These are phyloP conservation scores for Coprinopsis cinerea DNA, from an alignment of 768 basidiomycete species.

Conservation along the genomic window DNA sequence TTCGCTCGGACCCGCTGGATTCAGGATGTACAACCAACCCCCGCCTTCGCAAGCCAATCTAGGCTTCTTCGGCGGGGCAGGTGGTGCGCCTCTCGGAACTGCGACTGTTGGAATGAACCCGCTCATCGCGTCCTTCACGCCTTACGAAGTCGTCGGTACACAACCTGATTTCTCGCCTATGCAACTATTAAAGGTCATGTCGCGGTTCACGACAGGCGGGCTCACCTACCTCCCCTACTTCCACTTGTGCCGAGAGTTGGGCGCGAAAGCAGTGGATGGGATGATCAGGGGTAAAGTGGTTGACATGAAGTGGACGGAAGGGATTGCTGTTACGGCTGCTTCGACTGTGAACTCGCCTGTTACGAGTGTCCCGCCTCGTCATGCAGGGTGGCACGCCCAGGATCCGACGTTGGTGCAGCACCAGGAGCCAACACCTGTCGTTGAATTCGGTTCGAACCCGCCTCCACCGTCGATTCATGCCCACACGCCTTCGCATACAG, in stretches of 20 bases:
- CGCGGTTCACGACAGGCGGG: conserved; percentile 60
- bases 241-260: conserved; percentile 75
- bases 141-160: conserved; percentile 5
- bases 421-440: conserved; percentile 6
- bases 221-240: conserved; percentile 72
- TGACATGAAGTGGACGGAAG: conserved; percentile 71
- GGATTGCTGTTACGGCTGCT: not conserved
- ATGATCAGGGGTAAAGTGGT: conserved; percentile 76
- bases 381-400: not conserved
- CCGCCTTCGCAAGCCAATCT: conserved; percentile 11
- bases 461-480: not conserved
- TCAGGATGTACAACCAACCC: conserved; percentile 54
- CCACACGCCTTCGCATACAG: conserved; percentile 2
- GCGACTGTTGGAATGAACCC: conserved; percentile 8
- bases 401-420: conserved; percentile 1
- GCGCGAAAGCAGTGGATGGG: conserved; percentile 76
- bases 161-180: conserved; percentile 62
- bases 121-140: conserved; percentile 10
- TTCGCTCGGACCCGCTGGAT: conserved; percentile 53
- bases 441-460: too few relatives aligned
- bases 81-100: too few relatives aligned
- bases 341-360: not conserved
- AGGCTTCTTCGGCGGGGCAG: not conserved
- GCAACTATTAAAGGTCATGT: conserved; percentile 79
- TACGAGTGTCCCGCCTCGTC: not conserved